These are phyloP conservation scores for Didymella keratinophila DNA, from an alignment of 2,329 filamentous ascomycete species.

Conservation along the genomic window DNA sequence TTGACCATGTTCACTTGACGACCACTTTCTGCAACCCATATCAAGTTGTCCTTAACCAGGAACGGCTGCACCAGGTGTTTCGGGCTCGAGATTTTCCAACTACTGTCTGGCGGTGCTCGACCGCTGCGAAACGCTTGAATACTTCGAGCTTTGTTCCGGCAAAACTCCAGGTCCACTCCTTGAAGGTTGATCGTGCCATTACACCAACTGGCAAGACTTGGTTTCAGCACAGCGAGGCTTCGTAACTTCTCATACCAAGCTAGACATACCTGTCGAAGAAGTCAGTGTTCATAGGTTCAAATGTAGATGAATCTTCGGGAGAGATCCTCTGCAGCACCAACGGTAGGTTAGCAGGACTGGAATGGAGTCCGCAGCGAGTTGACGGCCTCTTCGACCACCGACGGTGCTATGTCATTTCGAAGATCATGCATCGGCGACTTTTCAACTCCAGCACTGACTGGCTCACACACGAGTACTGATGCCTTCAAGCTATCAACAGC, in stretches of 20 bases:
- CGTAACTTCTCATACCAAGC: conserved; percentile 44
- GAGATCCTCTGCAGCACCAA: too few species aligned
- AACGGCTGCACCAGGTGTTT: not conserved
- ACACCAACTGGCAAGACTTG: conserved; percentile 35
- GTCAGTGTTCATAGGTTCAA: conserved; percentile 1
- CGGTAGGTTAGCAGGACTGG: too few species aligned
- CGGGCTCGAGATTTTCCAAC: conserved; percentile 2
- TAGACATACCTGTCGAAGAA: conserved; percentile 38
- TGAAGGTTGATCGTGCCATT: conserved; percentile 23
- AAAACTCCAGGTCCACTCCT: conserved; percentile 27
- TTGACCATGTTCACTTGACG: conserved; percentile 33
- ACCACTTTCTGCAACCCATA: conserved; percentile 16
- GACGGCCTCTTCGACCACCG: too few species aligned
- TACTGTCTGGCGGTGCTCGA: conserved; percentile 11
- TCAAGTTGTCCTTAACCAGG: conserved; percentile 30
- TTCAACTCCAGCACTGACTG: not conserved
- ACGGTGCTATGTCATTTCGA: not conserved
- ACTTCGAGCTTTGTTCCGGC: conserved; percentile 29
- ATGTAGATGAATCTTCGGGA: too few species aligned
- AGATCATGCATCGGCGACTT: not conserved
- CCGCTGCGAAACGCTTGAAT: conserved; percentile 40
- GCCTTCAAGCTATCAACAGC: too few species aligned
- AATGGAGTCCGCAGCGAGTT: too few species aligned
- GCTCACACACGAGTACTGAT: not conserved
- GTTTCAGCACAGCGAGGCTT: conserved; percentile 34